Base-by-base conservation (phyloP, 495 filamentous ascomycete species). In the Aspergillus panamensis region DNA sequence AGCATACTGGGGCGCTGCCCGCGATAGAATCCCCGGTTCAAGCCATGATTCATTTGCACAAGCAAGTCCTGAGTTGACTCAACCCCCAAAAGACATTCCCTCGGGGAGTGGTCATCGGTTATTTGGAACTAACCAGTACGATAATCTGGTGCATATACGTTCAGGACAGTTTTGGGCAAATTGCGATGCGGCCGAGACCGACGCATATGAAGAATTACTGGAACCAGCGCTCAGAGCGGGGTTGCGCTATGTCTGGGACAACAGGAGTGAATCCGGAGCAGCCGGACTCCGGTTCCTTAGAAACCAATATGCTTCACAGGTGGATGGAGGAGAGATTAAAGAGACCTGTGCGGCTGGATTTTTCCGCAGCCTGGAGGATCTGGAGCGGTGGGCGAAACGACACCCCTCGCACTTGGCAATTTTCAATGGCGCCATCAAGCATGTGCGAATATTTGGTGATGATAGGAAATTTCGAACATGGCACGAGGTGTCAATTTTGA, bases 1-100 rank as follows among this genome's bases (percentile, higher is more conserved):
- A n/a, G 62, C 50, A n/a, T 67, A 67, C 54, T 67, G 65, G 62
- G 65, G 65, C 9, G 65, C 65, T n/a, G 65, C 62, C 1, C 62
- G 65, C 48, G 65, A 67, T 39, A 59, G 62, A 14, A 64, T 67
- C 30, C 65, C 65, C 0, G 57, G 56, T 16, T 62, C 62, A 2
- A 62, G 17, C 2, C 9, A 49, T 17, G 59, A 64, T 55, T 32
- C 42, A 8, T 64, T 67, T 40, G 8, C 17, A 1, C 49, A 17
- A 13, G 35, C 33, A 25, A 40, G 37, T 20, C 17, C 12, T 4
- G 50, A 60, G 31, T 16, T n/a, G 29, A n/a, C 29, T 21, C 20
- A 20, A 8, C 37, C 20, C 6, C 56, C 51, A 0, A 13, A 37
- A 3, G n/a, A 13, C 8, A 33, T 20, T 12, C 55, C 55, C 13